phyloP scores from a whole-genome alignment of 2,329 filamentous ascomycete species.

The Fusarium sp. region DNA sequence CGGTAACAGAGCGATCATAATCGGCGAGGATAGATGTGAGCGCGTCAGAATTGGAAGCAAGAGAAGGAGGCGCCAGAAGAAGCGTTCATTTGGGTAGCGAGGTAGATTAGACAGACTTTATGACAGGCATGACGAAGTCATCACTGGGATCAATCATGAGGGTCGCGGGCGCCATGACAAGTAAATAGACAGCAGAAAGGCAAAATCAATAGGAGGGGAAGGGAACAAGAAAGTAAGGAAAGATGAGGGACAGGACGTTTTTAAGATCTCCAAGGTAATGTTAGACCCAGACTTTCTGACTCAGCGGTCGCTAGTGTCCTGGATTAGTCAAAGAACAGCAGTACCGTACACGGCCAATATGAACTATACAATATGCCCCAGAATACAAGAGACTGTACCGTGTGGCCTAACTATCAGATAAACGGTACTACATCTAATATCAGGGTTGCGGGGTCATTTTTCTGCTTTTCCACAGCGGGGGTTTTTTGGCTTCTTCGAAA shows the following conservation, averaged over 20 bases:
- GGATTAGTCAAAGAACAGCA: constrained; percentile 40
- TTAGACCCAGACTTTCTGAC: constrained; percentile 35
- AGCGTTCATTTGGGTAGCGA: constrained; percentile 66
- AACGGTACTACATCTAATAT: constrained; percentile 36
- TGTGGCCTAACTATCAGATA: constrained; percentile 6
- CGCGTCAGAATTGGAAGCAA: constrained; percentile 83
- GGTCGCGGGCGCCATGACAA: constrained; percentile 59
- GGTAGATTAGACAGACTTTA: constrained; percentile 33
- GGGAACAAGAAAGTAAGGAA: neutral
- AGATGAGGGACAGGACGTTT: constrained; percentile 17
- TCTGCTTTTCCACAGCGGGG: constrained; percentile 40
- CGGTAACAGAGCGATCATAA: constrained; percentile 78
- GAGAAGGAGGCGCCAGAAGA: constrained; percentile 87
- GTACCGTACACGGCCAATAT: constrained; percentile 6
- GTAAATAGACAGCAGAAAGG: neutral
- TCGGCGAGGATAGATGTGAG: constrained; percentile 74
- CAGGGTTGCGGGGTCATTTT: constrained; percentile 40
- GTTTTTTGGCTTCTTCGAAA: constrained; percentile 30
- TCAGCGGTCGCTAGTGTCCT: constrained; percentile 18
- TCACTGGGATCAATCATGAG: constrained; percentile 63
- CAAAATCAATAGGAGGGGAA: neutral
- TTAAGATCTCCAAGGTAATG: constrained; percentile 28
- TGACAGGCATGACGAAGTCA: constrained; percentile 55
- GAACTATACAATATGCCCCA: constrained; percentile 26
- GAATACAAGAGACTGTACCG: constrained; percentile 3